phyloP scores from a whole-genome alignment of 495 filamentous ascomycete species.

The Lentithecium fluviatile region DNA sequence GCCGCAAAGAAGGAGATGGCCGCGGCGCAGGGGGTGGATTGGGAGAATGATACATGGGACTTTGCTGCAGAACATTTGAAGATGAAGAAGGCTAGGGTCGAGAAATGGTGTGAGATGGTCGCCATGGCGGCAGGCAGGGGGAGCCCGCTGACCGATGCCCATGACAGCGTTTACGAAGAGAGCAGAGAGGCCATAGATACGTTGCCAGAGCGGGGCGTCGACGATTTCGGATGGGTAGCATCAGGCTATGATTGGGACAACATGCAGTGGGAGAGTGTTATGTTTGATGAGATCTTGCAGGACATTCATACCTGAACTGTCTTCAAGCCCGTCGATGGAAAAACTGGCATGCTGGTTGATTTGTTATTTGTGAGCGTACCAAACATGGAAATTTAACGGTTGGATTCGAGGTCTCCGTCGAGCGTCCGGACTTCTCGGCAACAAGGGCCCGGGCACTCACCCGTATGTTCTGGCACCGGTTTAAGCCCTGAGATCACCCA shows the following conservation, averaged over 20 bases:
- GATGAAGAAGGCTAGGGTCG: slow-evolving; percentile 34
- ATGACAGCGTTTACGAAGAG: slow-evolving; percentile 18
- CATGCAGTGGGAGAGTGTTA: slow-evolving; percentile 17
- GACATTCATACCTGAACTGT: slow-evolving; percentile 19
- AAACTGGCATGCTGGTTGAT: slow-evolving; percentile 12
- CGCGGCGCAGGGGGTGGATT: slow-evolving; percentile 33
- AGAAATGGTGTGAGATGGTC: slow-evolving; percentile 20
- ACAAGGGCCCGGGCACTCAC: slow-evolving; percentile 9
- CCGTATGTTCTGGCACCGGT: slow-evolving; percentile 6
- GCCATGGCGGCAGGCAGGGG: slow-evolving; percentile 9
- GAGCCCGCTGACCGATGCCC: slow-evolving; percentile 14
- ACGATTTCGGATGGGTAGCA: slow-evolving; percentile 15
- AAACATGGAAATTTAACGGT: slow-evolving; percentile 14
- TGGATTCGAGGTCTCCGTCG: slow-evolving; percentile 7
- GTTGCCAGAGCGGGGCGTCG: slow-evolving; percentile 10
- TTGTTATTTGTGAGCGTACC: slow-evolving; percentile 11
- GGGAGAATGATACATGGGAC: slow-evolving; percentile 39
- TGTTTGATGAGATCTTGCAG: slow-evolving; percentile 19
- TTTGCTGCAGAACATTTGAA: slow-evolving; percentile 34
- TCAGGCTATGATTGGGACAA: slow-evolving; percentile 19
- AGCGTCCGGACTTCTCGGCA: slow-evolving; percentile 7
- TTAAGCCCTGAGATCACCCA: slow-evolving; percentile 3
- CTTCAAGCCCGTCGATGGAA: slow-evolving; percentile 14
- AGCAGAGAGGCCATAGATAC: slow-evolving; percentile 17
- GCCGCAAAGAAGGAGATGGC: slow-evolving; percentile 38